Evolutionary conservation across 2,329 filamentous ascomycete genomes (phyloP).

Genomic region (Trichophyton equinum): DNA sequence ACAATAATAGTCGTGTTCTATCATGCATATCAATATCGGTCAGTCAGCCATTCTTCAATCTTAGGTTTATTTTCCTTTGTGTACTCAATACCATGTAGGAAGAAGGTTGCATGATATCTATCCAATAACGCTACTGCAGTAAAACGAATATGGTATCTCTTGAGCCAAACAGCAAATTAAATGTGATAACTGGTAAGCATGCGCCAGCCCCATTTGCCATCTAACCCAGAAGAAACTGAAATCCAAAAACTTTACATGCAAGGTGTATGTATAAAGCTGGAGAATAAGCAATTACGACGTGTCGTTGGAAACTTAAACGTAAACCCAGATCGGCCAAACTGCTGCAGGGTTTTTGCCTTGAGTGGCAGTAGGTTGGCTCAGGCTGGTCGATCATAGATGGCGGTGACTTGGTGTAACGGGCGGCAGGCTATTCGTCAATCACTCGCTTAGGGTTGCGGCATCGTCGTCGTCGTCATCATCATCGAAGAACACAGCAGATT

Average conservation of each 20-base stretch:
- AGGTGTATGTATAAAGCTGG: neutral
- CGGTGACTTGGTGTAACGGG: neutral
- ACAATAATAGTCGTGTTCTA: neutral
- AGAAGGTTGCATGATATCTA: neutral
- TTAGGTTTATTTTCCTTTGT: neutral
- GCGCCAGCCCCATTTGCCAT: neutral
- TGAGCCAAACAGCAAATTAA: neutral
- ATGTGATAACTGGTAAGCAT: neutral
- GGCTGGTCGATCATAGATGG: neutral
- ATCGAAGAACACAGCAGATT: slow-evolving; percentile 37
- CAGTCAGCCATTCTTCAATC: neutral
- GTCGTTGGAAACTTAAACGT: neutral
- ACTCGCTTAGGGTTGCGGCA: neutral
- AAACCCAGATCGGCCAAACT: neutral
- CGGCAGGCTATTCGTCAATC: neutral
- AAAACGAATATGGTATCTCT: slow-evolving; percentile 2
- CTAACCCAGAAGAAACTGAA: neutral
- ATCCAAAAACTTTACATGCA: neutral
- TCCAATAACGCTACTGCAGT: neutral
- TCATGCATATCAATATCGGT: neutral
- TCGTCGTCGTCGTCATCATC: slow-evolving; percentile 22
- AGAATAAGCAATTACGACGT: neutral
- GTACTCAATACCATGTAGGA: neutral
- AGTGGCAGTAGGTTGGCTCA: neutral
- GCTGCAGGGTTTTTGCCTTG: neutral